Conservation (phyloP, 1,284 basidiomycete species). For the Hemileia vastatrix region DNA sequence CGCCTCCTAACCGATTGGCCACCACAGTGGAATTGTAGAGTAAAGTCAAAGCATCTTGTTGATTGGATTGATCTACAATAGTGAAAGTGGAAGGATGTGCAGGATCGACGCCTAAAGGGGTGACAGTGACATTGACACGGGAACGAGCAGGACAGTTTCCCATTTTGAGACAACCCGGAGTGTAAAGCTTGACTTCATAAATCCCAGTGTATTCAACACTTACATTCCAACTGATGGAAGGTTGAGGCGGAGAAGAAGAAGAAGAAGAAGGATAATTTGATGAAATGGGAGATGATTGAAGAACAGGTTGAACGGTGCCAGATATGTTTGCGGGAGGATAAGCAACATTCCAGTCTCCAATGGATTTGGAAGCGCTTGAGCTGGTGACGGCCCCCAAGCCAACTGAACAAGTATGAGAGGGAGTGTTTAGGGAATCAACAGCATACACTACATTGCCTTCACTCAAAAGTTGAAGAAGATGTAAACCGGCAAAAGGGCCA, state of each 20-base stretch:
- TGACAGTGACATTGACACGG: conserved; percentile 69
- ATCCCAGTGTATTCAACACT: conserved; percentile 76
- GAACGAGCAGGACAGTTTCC: conserved; percentile 73
- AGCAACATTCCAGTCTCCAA: conserved; percentile 61
- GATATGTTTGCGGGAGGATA: conserved; percentile 61
- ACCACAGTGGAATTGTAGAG: conserved; percentile 76
- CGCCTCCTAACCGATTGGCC: conserved; percentile 53
- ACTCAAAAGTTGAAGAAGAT: conserved; percentile 79
- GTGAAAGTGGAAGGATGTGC: conserved; percentile 54
- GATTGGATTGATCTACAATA: conserved; percentile 64
- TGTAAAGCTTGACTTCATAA: conserved; percentile 71
- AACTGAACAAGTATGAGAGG: conserved; percentile 29
- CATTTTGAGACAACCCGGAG: conserved; percentile 74
- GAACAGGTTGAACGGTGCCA: conserved; percentile 65
- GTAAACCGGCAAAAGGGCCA: conserved; percentile 69
- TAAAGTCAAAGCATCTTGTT: conserved; percentile 54
- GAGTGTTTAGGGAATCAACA: conserved; percentile 37
- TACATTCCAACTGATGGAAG: conserved; percentile 77
- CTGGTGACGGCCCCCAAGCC: conserved; percentile 32
- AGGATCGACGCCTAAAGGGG: conserved; percentile 58
- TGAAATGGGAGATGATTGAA: conserved; percentile 60
- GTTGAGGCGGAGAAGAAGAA: conserved; percentile 54
- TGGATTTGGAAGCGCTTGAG: conserved; percentile 47
- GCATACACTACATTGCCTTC: conserved; percentile 53
- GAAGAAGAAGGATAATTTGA: conserved; percentile 62